phyloP scores from a whole-genome alignment of 1,284 basidiomycete species.

The Irpex sp. region DNA sequence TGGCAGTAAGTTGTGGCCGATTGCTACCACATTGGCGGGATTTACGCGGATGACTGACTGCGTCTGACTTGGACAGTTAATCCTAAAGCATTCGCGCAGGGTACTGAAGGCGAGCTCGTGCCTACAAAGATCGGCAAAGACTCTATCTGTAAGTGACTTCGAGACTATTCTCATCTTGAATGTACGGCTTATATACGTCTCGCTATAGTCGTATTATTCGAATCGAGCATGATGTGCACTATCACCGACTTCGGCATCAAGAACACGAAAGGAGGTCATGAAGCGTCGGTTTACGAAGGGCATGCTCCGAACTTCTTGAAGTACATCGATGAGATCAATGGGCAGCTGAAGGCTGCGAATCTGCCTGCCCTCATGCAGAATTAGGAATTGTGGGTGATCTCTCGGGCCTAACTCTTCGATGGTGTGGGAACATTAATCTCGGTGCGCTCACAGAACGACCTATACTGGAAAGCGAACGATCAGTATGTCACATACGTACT shows the following conservation, averaged over 20 bases:
- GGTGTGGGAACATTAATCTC: too few species aligned
- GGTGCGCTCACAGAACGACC: too few species aligned
- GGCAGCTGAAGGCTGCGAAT: conserved; percentile 7
- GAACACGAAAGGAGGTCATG: conserved; percentile 51
- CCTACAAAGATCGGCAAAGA: conserved; percentile 52
- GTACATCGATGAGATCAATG: conserved; percentile 53
- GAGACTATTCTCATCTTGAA: neutral
- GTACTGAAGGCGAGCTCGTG: conserved; percentile 44
- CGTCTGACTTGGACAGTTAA: conserved; percentile 34
- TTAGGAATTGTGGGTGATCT: conserved; percentile 2
- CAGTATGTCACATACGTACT: too few species aligned
- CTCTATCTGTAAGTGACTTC: conserved; percentile 42
- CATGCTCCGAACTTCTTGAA: conserved; percentile 56
- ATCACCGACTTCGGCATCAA: conserved; percentile 63
- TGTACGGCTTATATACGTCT: neutral
- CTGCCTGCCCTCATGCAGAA: neutral
- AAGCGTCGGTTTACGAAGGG: conserved; percentile 61
- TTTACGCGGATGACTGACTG: neutral
- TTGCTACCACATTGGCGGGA: neutral
- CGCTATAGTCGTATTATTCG: conserved; percentile 57
- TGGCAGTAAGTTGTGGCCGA: conserved; percentile 37
- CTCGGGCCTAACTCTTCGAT: too few species aligned
- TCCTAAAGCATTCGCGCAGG: conserved; percentile 54
- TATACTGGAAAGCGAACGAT: too few species aligned
- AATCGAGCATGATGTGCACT: conserved; percentile 58